These are phyloP conservation scores for Rosellinia necatrix DNA, from an alignment of 2,329 filamentous ascomycete genomes.

Conservation along the genomic window DNA sequence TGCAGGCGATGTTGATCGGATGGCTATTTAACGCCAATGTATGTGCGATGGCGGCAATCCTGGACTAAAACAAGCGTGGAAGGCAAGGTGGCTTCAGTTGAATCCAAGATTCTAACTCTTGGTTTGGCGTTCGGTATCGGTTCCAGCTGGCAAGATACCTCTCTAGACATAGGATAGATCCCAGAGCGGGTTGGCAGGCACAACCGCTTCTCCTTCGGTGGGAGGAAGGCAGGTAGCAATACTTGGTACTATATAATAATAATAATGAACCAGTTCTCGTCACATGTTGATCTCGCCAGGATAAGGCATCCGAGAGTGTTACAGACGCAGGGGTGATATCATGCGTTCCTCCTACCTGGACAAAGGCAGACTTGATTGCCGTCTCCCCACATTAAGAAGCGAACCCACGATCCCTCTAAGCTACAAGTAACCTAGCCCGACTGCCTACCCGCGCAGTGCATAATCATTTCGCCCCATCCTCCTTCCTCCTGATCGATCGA, in stretches of 20 bases:
- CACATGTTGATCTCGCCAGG: too few relatives aligned
- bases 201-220: slow-evolving; percentile 1
- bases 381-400: slow-evolving; percentile 13
- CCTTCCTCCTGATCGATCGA: too few relatives aligned
- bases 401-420: neutral
- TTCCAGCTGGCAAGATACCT: slow-evolving; percentile 9
- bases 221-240: neutral
- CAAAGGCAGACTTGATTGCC: slow-evolving; percentile 11
- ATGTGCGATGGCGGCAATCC: neutral
- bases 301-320: neutral
- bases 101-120: neutral
- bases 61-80: too few relatives aligned
- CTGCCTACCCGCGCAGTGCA: slow-evolving; percentile 8
- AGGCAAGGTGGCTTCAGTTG: too few relatives aligned
- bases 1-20: too few relatives aligned
- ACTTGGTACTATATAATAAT: neutral
- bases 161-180: slow-evolving; percentile 4
- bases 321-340: slow-evolving; percentile 15
- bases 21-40: neutral
- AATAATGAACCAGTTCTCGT: slow-evolving; percentile 1
- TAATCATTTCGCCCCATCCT: neutral
- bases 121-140: neutral
- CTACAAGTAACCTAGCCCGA: neutral
- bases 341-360: slow-evolving; percentile 1
- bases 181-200: slow-evolving; percentile 11